A percentile compares a stretch with the other conserved stretches of the same genome.
Conservation (phyloP, 1,139 yeast species). For the Blastobotrys ciferrii region DNA sequence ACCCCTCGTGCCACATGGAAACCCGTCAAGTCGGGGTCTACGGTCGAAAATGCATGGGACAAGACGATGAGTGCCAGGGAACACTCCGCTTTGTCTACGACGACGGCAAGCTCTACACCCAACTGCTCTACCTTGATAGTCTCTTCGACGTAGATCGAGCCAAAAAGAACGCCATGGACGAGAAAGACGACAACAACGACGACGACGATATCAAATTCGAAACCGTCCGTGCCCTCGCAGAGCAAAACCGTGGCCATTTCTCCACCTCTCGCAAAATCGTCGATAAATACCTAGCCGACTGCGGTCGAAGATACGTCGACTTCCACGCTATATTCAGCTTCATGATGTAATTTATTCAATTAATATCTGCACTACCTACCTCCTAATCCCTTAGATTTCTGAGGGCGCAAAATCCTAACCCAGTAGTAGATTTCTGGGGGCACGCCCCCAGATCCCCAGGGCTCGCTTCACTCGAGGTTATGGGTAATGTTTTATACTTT, state of each 20-base stretch:
- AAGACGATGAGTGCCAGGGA: conserved; percentile 73
- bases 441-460: too few relatives aligned
- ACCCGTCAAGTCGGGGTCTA: conserved; percentile 89
- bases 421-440: too few relatives aligned
- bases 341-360: conserved; percentile 17
- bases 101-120: conserved; percentile 83
- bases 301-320: conserved; percentile 90
- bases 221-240: conserved; percentile 63
- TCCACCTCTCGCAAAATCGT: conserved; percentile 59
- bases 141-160: conserved; percentile 83
- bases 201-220: conserved; percentile 41
- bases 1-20: conserved; percentile 71
- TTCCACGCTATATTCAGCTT: conserved; percentile 68
- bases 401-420: too few relatives aligned
- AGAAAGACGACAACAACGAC: conserved; percentile 67
- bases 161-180: conserved; percentile 41
- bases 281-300: conserved; percentile 69
- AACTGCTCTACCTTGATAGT: conserved; percentile 72
- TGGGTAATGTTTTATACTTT: too few relatives aligned
- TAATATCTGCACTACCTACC: neutral
- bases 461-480: too few relatives aligned
- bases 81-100: conserved; percentile 74
- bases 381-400: neutral
- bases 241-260: conserved; percentile 71
- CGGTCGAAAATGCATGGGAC: conserved; percentile 79